These are phyloP conservation scores for Phlegmacium glaucopus DNA, from an alignment of 768 basidiomycete species.

Conservation along the genomic window DNA sequence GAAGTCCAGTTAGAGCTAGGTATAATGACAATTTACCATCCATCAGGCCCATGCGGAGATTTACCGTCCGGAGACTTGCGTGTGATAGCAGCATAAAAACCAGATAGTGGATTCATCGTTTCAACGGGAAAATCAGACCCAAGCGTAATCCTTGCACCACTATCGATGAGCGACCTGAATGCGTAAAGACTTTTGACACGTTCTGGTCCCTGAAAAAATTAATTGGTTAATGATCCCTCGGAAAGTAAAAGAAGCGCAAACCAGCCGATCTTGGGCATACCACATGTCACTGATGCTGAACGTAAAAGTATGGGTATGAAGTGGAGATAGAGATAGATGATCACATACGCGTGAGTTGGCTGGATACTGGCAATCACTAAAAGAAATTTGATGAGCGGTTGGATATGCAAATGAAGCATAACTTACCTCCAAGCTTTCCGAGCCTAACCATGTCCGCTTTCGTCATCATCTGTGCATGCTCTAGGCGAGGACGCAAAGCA, in stretches of 20 bases:
- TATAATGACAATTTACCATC: conserved; percentile 58
- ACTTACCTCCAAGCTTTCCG: conserved; percentile 74
- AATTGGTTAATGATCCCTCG: conserved; percentile 1
- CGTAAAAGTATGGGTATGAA: conserved; percentile 2
- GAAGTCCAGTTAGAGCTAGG: not conserved
- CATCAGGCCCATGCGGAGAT: conserved; percentile 79
- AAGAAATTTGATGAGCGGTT: conserved; percentile 5
- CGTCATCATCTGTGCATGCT: conserved; percentile 89
- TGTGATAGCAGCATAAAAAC: conserved; percentile 87
- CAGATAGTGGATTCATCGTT: conserved; percentile 75
- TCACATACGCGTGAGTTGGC: conserved; percentile 79
- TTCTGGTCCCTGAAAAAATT: conserved; percentile 60
- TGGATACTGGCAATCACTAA: conserved; percentile 88
- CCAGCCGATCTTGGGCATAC: conserved; percentile 81
- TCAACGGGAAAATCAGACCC: conserved; percentile 94
- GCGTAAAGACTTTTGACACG: conserved; percentile 86
- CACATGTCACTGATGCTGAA: conserved; percentile 81
- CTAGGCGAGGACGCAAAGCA: conserved; percentile 72
- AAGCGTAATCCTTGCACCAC: conserved; percentile 65
- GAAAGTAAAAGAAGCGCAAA: conserved; percentile 27
- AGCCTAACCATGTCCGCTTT: conserved; percentile 72
- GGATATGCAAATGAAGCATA: not conserved
- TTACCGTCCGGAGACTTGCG: conserved; percentile 63
- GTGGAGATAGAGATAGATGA: not conserved
- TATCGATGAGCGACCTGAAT: conserved; percentile 69